Conservation (phyloP, 164 flowering plant species). For the Pachysandra terminalis region DNA sequence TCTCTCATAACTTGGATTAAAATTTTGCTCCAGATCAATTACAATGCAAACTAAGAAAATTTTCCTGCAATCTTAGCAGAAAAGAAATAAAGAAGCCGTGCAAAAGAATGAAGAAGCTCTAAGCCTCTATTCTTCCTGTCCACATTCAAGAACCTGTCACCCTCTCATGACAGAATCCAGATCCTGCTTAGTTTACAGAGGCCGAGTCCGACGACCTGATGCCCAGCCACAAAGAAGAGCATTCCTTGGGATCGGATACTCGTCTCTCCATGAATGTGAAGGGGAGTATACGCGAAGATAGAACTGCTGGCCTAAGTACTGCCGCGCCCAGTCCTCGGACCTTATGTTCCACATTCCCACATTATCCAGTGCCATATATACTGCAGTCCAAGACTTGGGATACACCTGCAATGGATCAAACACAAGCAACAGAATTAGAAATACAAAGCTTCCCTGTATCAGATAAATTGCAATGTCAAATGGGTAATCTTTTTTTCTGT, state of each 20-base stretch:
- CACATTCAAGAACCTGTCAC: neutral
- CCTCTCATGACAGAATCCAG: neutral
- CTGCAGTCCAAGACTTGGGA: slow-evolving; percentile 80
- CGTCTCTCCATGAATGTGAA: slow-evolving; percentile 79
- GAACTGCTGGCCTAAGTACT: slow-evolving; percentile 87
- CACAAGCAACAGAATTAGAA: neutral
- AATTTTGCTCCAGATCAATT: too few species aligned
- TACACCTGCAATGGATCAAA: slow-evolving; percentile 50
- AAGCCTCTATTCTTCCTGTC: neutral
- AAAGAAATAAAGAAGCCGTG: neutral
- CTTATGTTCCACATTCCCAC: slow-evolving; percentile 95
- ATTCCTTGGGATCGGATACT: slow-evolving; percentile 71
- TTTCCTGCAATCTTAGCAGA: neutral
- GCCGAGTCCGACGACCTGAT: slow-evolving; percentile 41
- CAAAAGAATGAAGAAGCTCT: neutral
- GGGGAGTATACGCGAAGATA: slow-evolving; percentile 77
- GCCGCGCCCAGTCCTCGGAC: slow-evolving; percentile 83
- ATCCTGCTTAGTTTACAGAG: slow-evolving; percentile 25
- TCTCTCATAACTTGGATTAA: slow-evolving; percentile 8
- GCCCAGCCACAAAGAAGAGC: slow-evolving; percentile 84
- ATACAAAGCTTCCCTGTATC: too few species aligned
- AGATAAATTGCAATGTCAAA: too few species aligned
- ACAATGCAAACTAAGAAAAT: neutral
- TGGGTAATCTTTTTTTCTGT: neutral
- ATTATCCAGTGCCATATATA: slow-evolving; percentile 80